Percentiles rank a stretch among this genome's conserved stretches.
Evolutionary conservation across 202 grass and related monocot species (phyloP).

Genomic region (Panicum virgatum): DNA sequence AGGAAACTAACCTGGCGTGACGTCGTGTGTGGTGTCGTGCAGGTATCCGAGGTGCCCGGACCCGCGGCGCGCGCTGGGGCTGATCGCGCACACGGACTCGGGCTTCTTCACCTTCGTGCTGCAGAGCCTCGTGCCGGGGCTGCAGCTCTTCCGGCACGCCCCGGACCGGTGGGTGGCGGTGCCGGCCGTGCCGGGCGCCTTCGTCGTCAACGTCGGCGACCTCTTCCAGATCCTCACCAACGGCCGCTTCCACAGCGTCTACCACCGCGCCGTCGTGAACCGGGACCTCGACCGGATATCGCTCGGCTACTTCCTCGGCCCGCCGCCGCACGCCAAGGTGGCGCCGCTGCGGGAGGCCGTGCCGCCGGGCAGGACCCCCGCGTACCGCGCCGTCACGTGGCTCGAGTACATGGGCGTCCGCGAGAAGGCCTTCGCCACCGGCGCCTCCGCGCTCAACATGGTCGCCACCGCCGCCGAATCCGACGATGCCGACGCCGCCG

Average conservation of each 20-base stretch:
- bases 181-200: slow-evolving; percentile 48
- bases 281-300: slow-evolving; percentile 53
- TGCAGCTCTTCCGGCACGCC: slow-evolving; percentile 68
- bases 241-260: slow-evolving; percentile 77
- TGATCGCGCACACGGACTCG: slow-evolving; percentile 85
- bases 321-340: slow-evolving; percentile 47
- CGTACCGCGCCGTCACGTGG: slow-evolving; percentile 79
- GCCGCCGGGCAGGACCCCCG: slow-evolving; percentile 24
- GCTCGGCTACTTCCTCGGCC: slow-evolving; percentile 67
- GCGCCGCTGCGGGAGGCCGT: slow-evolving; percentile 59
- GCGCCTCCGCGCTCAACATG: slow-evolving; percentile 48
- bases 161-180: slow-evolving; percentile 76
- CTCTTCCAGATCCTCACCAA: slow-evolving; percentile 82
- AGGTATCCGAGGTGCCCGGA: slow-evolving; percentile 86
- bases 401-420: slow-evolving; percentile 68
- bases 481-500: not conserved
- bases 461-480: not conserved
- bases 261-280: slow-evolving; percentile 89
- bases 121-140: slow-evolving; percentile 74
- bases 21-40: not conserved
- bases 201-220: slow-evolving; percentile 89
- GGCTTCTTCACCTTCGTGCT: slow-evolving; percentile 79
- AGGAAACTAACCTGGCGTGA: not conserved
- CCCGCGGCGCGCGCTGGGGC: slow-evolving; percentile 68
- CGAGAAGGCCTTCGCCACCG: slow-evolving; percentile 61